Percentiles rank a stretch among this genome's conserved stretches.
Conservation (phyloP, 306 rosid species). For the Quercus rubra region DNA sequence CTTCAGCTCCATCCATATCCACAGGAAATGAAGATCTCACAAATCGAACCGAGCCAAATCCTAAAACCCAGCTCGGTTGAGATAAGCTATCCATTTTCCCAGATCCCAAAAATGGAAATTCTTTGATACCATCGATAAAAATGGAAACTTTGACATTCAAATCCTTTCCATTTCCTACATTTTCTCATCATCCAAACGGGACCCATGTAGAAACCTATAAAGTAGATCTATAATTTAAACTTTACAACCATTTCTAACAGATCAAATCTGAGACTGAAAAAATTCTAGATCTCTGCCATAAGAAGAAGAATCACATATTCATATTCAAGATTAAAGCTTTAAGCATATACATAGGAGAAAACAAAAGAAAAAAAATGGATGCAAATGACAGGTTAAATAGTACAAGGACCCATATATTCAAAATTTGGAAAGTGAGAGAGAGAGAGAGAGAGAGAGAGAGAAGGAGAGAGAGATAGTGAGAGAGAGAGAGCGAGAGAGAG, state of each 20-base stretch:
- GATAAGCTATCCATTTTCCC: conserved; percentile 13
- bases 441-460: conserved; percentile 14
- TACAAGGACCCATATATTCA: conserved; percentile 85
- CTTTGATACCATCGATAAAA: conserved; percentile 26
- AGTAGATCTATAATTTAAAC: conserved; percentile 38
- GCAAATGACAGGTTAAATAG: conserved; percentile 54
- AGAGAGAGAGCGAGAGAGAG: conserved; percentile 22
- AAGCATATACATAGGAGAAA: conserved; percentile 25
- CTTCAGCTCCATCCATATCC: neutral
- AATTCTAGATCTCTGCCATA: conserved; percentile 34
- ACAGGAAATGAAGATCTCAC: neutral
- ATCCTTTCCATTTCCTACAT: conserved; percentile 27
- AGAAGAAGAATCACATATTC: conserved; percentile 15
- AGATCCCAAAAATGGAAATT: conserved; percentile 4
- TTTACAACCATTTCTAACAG: neutral
- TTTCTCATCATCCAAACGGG: conserved; percentile 21
- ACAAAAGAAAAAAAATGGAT: conserved; percentile 30
- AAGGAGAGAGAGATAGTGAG: conserved; percentile 16
- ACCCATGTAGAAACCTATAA: neutral
- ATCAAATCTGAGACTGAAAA: conserved; percentile 18
- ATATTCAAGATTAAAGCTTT: conserved; percentile 1
- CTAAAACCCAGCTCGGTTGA: conserved; percentile 12
- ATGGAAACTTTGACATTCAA: conserved; percentile 34
- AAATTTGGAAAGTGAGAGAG: conserved; percentile 40
- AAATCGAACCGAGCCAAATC: neutral